Conservation (phyloP, 495 filamentous ascomycete genomes). For the Aspergillus mulundensis region DNA sequence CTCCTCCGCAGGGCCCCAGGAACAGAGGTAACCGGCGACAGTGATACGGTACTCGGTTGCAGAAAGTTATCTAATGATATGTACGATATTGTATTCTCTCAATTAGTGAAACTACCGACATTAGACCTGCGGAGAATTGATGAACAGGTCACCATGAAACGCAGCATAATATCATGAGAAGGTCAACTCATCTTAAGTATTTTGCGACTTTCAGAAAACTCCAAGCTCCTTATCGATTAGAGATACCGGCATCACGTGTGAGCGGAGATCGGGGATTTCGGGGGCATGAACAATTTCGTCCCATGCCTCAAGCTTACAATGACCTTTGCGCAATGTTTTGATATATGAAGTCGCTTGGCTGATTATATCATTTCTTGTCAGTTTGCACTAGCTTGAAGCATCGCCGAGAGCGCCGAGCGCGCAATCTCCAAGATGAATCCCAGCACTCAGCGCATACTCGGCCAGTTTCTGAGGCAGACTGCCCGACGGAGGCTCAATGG, state of each 20-base stretch:
- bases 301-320: background rate
- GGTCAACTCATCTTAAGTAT: background rate
- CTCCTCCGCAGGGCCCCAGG: constrained; percentile 24
- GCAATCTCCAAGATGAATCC: constrained; percentile 28
- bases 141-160: background rate
- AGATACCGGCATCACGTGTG: constrained; percentile 27
- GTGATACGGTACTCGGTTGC: constrained; percentile 9
- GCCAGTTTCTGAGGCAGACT: constrained; percentile 28
- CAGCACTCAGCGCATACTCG: constrained; percentile 30
- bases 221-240: constrained; percentile 20
- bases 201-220: background rate
- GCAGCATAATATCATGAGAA: too few species aligned
- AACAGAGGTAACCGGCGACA: constrained; percentile 22
- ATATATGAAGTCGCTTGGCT: background rate
- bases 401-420: background rate
- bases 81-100: constrained; percentile 20
- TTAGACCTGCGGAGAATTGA: background rate
- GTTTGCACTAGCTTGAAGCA: background rate
- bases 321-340: background rate
- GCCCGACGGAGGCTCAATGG: constrained; percentile 15
- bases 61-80: constrained; percentile 19
- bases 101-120: background rate
- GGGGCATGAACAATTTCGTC: constrained; percentile 11
- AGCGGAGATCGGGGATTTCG: constrained; percentile 28
- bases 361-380: too few species aligned